Evolutionary conservation across 139 green algal genomes (phyloP).

Genomic region (Edaphochlamys debaryana): DNA sequence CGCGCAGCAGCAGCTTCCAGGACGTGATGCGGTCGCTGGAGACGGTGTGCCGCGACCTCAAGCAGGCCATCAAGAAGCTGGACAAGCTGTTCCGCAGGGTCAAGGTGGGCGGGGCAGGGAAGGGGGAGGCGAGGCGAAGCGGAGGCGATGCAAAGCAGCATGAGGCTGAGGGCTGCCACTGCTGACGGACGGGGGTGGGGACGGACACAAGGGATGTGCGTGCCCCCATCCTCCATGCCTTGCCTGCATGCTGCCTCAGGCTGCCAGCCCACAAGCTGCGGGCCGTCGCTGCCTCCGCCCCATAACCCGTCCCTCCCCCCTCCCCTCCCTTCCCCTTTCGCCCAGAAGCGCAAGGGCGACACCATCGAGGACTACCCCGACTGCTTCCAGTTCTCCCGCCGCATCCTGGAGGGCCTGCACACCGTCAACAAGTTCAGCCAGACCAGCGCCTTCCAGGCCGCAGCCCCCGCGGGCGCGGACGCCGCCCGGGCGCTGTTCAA

Average conservation of each 20-base stretch:
- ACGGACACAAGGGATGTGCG: too few species aligned
- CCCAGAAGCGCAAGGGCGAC: constrained; percentile 60
- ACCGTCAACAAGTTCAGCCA: constrained; percentile 53
- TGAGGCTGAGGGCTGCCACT: too few species aligned
- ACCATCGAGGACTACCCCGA: constrained; percentile 60
- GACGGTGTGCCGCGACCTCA: constrained; percentile 52
- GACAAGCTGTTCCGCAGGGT: constrained; percentile 60
- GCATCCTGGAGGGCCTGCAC: constrained; percentile 57
- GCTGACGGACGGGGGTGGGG: too few species aligned
- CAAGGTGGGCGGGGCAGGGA: constrained; percentile 3
- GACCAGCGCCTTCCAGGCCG: constrained; percentile 46
- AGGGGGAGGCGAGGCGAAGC: too few species aligned
- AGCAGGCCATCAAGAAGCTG: constrained; percentile 68
- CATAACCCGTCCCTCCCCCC: not conserved
- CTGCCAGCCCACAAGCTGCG: too few species aligned
- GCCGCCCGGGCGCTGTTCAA: constrained; percentile 50
- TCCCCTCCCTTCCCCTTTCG: not conserved
- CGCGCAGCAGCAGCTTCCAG: constrained; percentile 55
- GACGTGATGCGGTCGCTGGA: constrained; percentile 59
- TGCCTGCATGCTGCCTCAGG: too few species aligned
- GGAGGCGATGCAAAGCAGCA: too few species aligned
- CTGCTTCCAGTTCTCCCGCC: constrained; percentile 43
- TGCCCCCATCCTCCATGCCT: too few species aligned
- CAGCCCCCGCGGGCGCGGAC: constrained; percentile 13
- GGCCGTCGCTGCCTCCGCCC: too few species aligned